Evolutionary conservation across 2,329 filamentous ascomycete genomes (phyloP), one percentile per base, ranked within the genome.

Genomic region (Aureobasidium sp.): DNA sequence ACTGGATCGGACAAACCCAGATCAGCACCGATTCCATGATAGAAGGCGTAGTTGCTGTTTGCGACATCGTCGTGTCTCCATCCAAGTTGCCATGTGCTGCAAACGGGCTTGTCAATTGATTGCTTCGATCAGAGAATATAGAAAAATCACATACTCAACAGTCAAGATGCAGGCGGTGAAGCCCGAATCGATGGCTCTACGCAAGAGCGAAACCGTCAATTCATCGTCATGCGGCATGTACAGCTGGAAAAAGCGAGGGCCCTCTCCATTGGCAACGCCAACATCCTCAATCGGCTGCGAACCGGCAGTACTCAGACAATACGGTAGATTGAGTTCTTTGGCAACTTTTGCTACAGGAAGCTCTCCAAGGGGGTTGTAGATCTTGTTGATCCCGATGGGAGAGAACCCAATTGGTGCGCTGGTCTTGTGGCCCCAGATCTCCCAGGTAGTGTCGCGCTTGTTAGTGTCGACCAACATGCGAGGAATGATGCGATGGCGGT

Each of bases 191-290:
- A 77, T 74, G 0, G 84, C 84, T 23, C 83, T 74, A n/a, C 74
- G 73, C 1, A 87, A 72, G 17, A 87, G 71, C 0, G 78, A 82
- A 3, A 82, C 57, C 0, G 82, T 82, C 25, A 86, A 68, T 60
- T 81, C 81, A 61, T 86, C 82, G 64, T 86, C 82, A 60, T 85
- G 82, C 1, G 81, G 81, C 79, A 82, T 80, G 69, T 87, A 87
- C 1, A 87, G 74, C 69, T 87, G 84, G 70, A 80, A 87, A 69
- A 84, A 86, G 0, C 84, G 74, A 1, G 79, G 74, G 0, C 70
- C 69, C 40, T 70, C 65, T 10, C 81, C 81, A 59, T 86, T 84
- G 1, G 82, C 82, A 3, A 68, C 68, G 1, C 74, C 83, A 0
- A 86, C 82, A 25, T 79, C 77, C 67, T 87, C 84, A 53, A 86